phyloP scores from a whole-genome alignment of 257 asterid species.

The Verbena officinalis region DNA sequence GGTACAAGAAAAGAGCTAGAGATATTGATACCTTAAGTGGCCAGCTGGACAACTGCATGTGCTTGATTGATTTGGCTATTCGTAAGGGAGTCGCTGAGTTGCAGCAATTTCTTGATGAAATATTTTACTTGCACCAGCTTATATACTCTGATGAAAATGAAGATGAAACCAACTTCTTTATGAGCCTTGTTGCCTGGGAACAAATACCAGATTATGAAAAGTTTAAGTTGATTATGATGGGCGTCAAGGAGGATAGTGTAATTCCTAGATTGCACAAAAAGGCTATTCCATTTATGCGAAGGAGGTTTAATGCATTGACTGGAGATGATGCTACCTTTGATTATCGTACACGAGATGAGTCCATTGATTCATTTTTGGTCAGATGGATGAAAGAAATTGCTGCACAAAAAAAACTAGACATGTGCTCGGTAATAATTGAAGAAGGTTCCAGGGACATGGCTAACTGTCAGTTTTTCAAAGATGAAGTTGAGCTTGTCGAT shows the following conservation, averaged over 20 bases:
- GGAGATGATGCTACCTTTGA: slow-evolving; percentile 35
- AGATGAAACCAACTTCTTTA: slow-evolving; percentile 51
- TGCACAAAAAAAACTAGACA: slow-evolving; percentile 65
- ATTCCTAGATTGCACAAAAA: slow-evolving; percentile 61
- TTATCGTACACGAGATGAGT: slow-evolving; percentile 38
- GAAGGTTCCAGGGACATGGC: slow-evolving; percentile 66
- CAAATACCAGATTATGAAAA: slow-evolving; percentile 82
- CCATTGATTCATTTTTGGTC: slow-evolving; percentile 68
- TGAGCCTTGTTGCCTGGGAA: slow-evolving; percentile 83
- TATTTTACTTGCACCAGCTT: slow-evolving; percentile 75
- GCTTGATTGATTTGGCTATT: slow-evolving; percentile 85
- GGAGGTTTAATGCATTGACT: slow-evolving; percentile 39
- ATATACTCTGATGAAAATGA: slow-evolving; percentile 64
- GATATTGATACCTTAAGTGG: slow-evolving; percentile 91
- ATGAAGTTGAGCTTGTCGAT: slow-evolving; percentile 70
- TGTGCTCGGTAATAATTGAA: slow-evolving; percentile 75
- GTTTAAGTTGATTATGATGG: slow-evolving; percentile 78
- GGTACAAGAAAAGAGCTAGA: slow-evolving; percentile 95
- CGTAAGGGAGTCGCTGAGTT: slow-evolving; percentile 74
- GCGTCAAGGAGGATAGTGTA: slow-evolving; percentile 63
- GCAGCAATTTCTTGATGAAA: slow-evolving; percentile 74
- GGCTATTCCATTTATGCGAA: slow-evolving; percentile 86
- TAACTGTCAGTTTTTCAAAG: slow-evolving; percentile 52
- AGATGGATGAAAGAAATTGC: slow-evolving; percentile 92
- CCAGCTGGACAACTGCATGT: slow-evolving; percentile 80